Base-by-base conservation (phyloP, 352 stramenopile genomes). In the Globisporangium alternatum region DNA sequence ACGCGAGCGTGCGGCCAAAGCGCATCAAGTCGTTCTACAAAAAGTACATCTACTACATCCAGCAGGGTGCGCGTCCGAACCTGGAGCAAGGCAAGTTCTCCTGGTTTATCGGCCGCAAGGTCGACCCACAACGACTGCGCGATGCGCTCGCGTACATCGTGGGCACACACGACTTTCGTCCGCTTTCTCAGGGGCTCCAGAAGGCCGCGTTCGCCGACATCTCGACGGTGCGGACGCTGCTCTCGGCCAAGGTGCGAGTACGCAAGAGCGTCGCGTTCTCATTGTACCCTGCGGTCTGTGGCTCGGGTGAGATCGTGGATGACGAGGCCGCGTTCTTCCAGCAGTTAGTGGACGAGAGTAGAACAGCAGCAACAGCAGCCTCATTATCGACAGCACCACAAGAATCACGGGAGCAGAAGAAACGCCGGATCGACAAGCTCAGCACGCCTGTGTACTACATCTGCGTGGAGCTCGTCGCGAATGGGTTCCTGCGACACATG, bases 11-110 rank as follows among this genome's bases (percentile, higher is more conserved):
- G n/a, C 57, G 70, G 33, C 78, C 77, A 3, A 76, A 76, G 35
- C 83, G 85, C 28, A 91, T 91, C 64, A 86, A 85, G 6, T 93
- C 87, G 41, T 78, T 77, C 22, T 90, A 86, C 77, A 96, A 96
- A 64, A 92, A 93, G 73, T 96, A 96, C 67, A 75, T 96, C 45
- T 96, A 96, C 78, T 96, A 96, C 70, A 77, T 96, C 70, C 85
- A 96, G 60, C 87, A 96, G 71, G 87, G 85, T 3, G 60, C 85
- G 53, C 81, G 85, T 13, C 85, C 85, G 0, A 75, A 91, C 64
- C 69, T 92, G 28, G 70, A 89, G 43, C 65, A 88, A 12, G 76
- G 81, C 58, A 91, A 86, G 53, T 93, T 78, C 62, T 92, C 87
- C 62, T 96, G 85, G 85, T 96, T 91, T 49, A 72, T 94, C n/a